Conservation (phyloP, 352 stramenopile species). For the Pythium rhizo-oryzae region DNA sequence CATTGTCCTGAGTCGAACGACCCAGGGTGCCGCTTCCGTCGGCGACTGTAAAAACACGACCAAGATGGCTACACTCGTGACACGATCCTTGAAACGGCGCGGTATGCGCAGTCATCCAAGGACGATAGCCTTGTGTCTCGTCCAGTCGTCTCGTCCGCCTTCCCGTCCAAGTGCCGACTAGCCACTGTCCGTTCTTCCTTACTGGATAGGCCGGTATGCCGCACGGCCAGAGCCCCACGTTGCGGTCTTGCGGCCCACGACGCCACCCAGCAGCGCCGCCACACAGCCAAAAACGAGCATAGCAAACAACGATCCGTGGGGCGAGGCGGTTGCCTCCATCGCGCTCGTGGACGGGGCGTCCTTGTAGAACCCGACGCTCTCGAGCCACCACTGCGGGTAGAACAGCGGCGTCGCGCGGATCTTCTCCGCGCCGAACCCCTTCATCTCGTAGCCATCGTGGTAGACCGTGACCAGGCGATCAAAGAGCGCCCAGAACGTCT, state of each 20-base stretch:
- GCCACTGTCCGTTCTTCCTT: not conserved
- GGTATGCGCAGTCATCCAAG: not conserved
- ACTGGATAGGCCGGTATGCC: conserved; percentile 44
- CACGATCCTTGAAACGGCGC: not conserved
- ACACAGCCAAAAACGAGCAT: not conserved
- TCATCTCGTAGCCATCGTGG: conserved; percentile 79
- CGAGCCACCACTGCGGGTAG: conserved; percentile 82
- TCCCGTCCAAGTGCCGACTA: not conserved
- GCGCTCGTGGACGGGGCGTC: conserved; percentile 16
- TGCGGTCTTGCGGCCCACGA: conserved; percentile 54
- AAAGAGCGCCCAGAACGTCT: conserved; percentile 57
- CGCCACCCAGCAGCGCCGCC: conserved; percentile 44
- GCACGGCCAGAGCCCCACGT: conserved; percentile 30
- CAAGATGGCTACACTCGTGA: not conserved
- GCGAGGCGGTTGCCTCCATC: conserved; percentile 44
- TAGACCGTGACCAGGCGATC: conserved; percentile 68
- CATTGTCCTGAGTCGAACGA: too few relatives aligned
- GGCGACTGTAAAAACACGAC: not conserved
- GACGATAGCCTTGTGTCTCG: not conserved
- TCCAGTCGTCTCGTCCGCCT: not conserved
- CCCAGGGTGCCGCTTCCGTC: not conserved
- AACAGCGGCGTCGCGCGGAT: conserved; percentile 61
- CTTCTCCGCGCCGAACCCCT: conserved; percentile 42
- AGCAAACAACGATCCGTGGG: not conserved
- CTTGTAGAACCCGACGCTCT: conserved; percentile 72